These are phyloP conservation scores for Postia placenta DNA, from an alignment of 768 basidiomycete genomes.

Conservation along the genomic window DNA sequence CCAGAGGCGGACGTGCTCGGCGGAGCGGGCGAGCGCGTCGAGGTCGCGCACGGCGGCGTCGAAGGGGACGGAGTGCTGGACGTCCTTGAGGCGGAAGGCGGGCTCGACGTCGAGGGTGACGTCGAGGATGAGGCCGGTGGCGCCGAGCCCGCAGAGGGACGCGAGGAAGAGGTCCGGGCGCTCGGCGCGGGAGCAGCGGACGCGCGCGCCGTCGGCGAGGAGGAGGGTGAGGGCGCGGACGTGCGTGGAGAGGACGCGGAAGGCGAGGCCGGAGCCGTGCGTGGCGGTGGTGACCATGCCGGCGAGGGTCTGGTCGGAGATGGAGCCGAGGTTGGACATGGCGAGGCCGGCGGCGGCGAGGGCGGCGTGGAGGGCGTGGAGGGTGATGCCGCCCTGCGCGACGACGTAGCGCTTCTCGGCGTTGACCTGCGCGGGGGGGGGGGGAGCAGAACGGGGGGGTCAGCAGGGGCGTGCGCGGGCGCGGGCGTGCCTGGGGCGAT, in stretches of 20 bases:
- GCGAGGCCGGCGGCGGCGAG: slow-evolving; percentile 69
- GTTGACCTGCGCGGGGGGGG: slow-evolving; percentile 49
- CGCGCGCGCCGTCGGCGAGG: slow-evolving; percentile 66
- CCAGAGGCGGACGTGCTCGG: slow-evolving; percentile 90
- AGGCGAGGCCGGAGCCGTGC: slow-evolving; percentile 83
- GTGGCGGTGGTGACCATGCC: slow-evolving; percentile 93
- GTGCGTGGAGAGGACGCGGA: slow-evolving; percentile 75
- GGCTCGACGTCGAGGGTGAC: slow-evolving; percentile 76
- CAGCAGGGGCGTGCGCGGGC: neutral
- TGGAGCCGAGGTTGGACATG: slow-evolving; percentile 90
- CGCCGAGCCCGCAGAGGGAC: slow-evolving; percentile 85
- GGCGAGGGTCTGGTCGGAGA: slow-evolving; percentile 92
- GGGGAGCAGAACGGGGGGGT: neutral
- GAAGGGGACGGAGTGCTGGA: slow-evolving; percentile 56
- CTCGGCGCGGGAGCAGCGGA: slow-evolving; percentile 58
- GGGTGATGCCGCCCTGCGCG: slow-evolving; percentile 74
- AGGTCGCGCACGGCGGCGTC: slow-evolving; percentile 52
- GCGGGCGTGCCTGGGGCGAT: slow-evolving; percentile 8
- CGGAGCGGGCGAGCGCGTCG: slow-evolving; percentile 50
- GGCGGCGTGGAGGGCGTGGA: slow-evolving; percentile 63
- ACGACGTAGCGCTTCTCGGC: slow-evolving; percentile 57
- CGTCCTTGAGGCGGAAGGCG: slow-evolving; percentile 76
- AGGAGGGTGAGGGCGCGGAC: slow-evolving; percentile 73
- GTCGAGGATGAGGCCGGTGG: slow-evolving; percentile 81
- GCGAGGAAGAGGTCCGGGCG: slow-evolving; percentile 79